These are phyloP conservation scores for Obba rivulosa DNA, from an alignment of 768 basidiomycete genomes.

Conservation along the genomic window DNA sequence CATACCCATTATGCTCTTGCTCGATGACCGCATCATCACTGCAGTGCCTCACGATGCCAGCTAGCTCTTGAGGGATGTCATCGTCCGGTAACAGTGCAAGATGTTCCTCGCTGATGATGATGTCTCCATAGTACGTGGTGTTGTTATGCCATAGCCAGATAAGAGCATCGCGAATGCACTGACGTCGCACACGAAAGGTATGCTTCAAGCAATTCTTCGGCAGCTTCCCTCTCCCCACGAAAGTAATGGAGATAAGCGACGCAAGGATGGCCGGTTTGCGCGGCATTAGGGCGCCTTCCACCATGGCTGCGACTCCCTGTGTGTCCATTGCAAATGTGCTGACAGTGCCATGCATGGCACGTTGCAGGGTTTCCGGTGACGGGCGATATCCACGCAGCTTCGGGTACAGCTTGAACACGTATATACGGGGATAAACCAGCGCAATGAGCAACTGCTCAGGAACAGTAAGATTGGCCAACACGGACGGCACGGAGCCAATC, in stretches of 20 bases:
- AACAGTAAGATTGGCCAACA: too few relatives aligned
- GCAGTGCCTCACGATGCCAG: conserved; percentile 11
- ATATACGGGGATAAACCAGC: conserved; percentile 25
- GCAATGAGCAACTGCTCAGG: conserved; percentile 31
- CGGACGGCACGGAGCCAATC: too few relatives aligned
- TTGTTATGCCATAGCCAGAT: conserved; percentile 33
- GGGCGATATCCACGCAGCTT: conserved; percentile 3
- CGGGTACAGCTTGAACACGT: conserved; percentile 33
- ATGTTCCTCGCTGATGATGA: conserved; percentile 19
- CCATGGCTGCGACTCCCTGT: conserved; percentile 16
- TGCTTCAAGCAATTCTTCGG: conserved; percentile 23
- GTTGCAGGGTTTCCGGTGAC: neutral
- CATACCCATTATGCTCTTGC: conserved; percentile 23
- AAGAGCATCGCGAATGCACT: conserved; percentile 24
- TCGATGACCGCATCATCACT: conserved; percentile 12
- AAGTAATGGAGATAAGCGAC: conserved; percentile 29
- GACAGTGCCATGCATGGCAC: conserved; percentile 32
- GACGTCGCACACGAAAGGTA: conserved; percentile 29
- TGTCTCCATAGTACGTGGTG: conserved; percentile 22
- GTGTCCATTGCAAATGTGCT: conserved; percentile 24
- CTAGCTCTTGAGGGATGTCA: conserved; percentile 28
- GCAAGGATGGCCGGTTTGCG: too few relatives aligned
- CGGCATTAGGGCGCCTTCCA: too few relatives aligned
- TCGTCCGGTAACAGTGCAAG: conserved; percentile 27
- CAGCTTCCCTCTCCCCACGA: conserved; percentile 24